Base-by-base conservation (phyloP, 805 yeast species). In the Metschnikowia shivogae region DNA sequence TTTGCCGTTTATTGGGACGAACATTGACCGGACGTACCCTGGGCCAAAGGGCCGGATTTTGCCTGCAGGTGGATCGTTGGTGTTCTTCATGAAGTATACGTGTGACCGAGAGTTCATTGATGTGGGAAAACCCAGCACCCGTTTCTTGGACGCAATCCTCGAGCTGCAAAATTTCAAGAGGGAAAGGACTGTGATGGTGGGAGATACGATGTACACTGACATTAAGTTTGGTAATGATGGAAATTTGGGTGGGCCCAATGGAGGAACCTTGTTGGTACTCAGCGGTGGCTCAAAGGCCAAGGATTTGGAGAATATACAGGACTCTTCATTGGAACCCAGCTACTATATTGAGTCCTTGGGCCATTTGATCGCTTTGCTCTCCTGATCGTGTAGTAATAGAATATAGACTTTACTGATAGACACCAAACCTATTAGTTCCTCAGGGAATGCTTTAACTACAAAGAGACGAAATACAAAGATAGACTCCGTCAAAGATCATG, bases 161-260 rank as follows among this genome's bases (percentile, higher is more conserved):
- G 47, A 52, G 5, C 56, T 55, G 19, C 58, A 57, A 35, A 56
- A 56, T 11, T 68, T 65, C 50, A 61, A 60, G 20, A 57, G 52
- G 28, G 44, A 40, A 14, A 58, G 52, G 29, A 65, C 73, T 2
- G 47, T 68, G 37, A 68, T 69, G 74, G 63, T 68, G 7, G 74
- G 74, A 10, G 74, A 69, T 46, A 69, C 74, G 4, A 52, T 69
- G 33, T 69, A 69, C 47, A 69, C 74, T 3, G 74, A 69, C 46
- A 68, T 69, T 48, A 69, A 69, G 49, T 68, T 69, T 50, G 74
- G 73, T 3, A 69, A 68, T 44, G 74, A 69, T 45, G 72, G 73
- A 1, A 45, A 55, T 1, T 52, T 68, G 34, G 72, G 71, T 0
- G 60, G 62, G 20, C 58, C 52, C 1, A 51, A 54, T 3, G 60